A percentile compares a stretch with the other conserved stretches of the same genome.
Conservation (phyloP, 139 green algal species). For the Klebsormidium nitens region DNA sequence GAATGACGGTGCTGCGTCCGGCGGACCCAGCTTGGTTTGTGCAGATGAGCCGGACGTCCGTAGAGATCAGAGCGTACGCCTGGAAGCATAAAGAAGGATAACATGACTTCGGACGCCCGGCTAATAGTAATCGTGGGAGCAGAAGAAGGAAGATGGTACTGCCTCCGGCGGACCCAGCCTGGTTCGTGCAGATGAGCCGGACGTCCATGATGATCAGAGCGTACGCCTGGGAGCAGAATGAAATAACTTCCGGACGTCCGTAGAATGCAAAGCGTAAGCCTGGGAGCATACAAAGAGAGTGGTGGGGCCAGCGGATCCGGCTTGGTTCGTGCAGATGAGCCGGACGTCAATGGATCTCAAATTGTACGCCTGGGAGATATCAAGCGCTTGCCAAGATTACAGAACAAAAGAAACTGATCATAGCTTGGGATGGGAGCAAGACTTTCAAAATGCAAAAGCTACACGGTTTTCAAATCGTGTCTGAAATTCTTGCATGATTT, state of each 20-base stretch:
- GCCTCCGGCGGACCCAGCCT: constrained; percentile 53
- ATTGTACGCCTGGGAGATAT: constrained; percentile 51
- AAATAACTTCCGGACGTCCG: too few species aligned
- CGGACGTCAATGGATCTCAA: constrained; percentile 21
- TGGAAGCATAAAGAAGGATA: constrained; percentile 58
- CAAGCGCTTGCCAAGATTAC: constrained; percentile 59
- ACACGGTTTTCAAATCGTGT: constrained; percentile 53
- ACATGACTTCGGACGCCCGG: too few species aligned
- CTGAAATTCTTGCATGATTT: too few species aligned
- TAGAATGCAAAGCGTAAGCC: too few species aligned
- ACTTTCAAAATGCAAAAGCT: too few species aligned
- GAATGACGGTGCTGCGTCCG: constrained; percentile 55
- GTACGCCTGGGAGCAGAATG: too few species aligned
- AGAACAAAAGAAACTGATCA: too few species aligned
- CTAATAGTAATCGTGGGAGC: too few species aligned
- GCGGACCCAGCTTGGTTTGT: constrained; percentile 52
- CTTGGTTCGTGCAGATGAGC: constrained; percentile 49
- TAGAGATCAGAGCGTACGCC: constrained; percentile 42
- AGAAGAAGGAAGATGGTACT: too few species aligned
- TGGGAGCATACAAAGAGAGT: too few species aligned
- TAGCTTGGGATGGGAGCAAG: too few species aligned
- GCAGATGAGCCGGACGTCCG: constrained; percentile 27
- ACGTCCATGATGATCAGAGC: constrained; percentile 26
- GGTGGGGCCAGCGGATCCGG: constrained; percentile 45
- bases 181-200: constrained; percentile 40